These are phyloP conservation scores for Tricharina praecox DNA, from an alignment of 495 filamentous ascomycete genomes.

Conservation along the genomic window DNA sequence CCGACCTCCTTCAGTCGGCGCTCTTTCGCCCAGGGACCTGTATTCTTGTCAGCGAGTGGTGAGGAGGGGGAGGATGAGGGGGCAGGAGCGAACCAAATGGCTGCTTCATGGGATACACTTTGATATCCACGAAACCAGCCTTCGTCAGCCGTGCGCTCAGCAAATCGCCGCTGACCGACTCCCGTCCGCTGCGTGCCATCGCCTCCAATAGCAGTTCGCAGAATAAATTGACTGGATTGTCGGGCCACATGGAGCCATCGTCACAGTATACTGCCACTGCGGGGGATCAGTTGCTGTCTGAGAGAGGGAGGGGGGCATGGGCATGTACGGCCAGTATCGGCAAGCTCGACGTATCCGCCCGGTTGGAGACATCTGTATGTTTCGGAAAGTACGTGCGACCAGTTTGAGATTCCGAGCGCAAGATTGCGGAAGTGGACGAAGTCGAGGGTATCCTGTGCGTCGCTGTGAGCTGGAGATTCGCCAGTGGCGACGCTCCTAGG, in stretches of 20 bases:
- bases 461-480: not conserved
- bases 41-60: no score
- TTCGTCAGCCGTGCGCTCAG: not conserved
- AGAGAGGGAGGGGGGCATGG: not conserved
- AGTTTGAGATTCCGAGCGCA: constrained; percentile 24
- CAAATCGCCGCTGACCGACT: not conserved
- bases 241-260: not conserved
- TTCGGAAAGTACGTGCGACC: constrained; percentile 8
- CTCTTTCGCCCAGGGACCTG: no score
- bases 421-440: constrained; percentile 29
- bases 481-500: not conserved
- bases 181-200: not conserved
- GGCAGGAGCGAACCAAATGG: constrained; percentile 8
- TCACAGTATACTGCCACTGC: constrained; percentile 1
- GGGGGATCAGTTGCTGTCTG: not conserved
- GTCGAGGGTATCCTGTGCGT: constrained; percentile 25
- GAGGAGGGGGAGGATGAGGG: no score
- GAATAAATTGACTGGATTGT: not conserved
- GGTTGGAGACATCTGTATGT: not conserved
- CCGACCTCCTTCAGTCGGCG: not conserved
- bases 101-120: not conserved
- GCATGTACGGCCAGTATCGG: not conserved
- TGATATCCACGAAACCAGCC: not conserved
- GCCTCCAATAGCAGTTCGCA: not conserved
- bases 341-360: not conserved